phyloP scores from a whole-genome alignment of 306 rosid genomes.

The Rosa chinensis region DNA sequence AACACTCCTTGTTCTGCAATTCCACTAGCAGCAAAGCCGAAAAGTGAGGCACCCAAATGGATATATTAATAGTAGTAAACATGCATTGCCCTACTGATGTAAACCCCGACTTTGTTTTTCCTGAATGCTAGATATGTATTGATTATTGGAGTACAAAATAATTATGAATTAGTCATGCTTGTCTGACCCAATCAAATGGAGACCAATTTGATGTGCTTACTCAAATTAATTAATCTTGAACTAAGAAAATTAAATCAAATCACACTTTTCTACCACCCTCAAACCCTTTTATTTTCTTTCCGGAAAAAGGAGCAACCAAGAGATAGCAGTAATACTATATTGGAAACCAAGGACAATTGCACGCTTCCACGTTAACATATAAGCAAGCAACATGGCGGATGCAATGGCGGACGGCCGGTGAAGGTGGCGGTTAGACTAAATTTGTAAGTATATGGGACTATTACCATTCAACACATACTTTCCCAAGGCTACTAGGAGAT shows the following conservation, averaged over 20 bases:
- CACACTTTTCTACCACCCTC: slow-evolving; percentile 10
- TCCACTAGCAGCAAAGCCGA: slow-evolving; percentile 25
- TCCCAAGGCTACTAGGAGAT: no score
- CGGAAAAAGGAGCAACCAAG: background rate
- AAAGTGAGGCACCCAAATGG: background rate
- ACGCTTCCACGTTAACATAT: background rate
- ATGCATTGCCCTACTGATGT: slow-evolving; percentile 1
- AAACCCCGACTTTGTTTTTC: background rate
- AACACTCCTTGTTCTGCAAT: slow-evolving; percentile 18
- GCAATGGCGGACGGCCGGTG: background rate
- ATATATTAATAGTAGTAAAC: slow-evolving; percentile 19
- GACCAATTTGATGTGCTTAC: slow-evolving; percentile 2
- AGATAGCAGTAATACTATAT: background rate
- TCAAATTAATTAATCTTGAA: background rate
- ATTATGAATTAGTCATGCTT: background rate
- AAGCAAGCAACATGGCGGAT: background rate
- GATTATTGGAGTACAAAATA: background rate
- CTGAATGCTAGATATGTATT: background rate
- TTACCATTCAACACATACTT: no score
- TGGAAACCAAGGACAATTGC: background rate
- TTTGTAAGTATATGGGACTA: no score
- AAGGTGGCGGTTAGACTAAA: background rate
- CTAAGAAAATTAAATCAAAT: background rate
- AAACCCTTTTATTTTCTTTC: slow-evolving; percentile 4
- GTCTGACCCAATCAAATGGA: background rate